phyloP scores from a whole-genome alignment of 306 rosid genomes.

The Macrotyloma uniflorum region DNA sequence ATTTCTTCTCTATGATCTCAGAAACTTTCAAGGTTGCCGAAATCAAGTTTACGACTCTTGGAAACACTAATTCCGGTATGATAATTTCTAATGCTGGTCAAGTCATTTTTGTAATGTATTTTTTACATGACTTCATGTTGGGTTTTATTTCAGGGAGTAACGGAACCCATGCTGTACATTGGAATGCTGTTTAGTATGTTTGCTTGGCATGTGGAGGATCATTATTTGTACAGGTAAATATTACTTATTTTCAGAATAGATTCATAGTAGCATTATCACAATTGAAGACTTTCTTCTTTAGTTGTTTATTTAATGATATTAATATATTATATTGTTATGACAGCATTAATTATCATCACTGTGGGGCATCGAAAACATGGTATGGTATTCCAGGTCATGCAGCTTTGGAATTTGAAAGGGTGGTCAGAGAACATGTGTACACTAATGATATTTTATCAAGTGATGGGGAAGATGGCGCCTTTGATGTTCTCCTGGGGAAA shows the following conservation, averaged over 20 bases:
- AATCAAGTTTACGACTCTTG: conserved; percentile 82
- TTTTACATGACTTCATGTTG: conserved; percentile 26
- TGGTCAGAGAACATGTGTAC: conserved; percentile 85
- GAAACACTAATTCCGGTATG: conserved; percentile 86
- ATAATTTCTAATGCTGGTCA: conserved; percentile 16
- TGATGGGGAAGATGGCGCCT: conserved; percentile 93
- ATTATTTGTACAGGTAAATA: conserved; percentile 84
- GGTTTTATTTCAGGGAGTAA: conserved; percentile 78
- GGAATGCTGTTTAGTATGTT: conserved; percentile 98
- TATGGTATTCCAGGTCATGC: conserved; percentile 93
- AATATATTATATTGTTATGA: conserved; percentile 34
- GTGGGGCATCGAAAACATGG: conserved; percentile 99
- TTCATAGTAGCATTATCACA: not conserved
- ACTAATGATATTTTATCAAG: conserved; percentile 75
- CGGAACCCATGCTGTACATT: conserved; percentile 97
- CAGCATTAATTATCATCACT: conserved; percentile 95
- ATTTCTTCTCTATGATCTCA: conserved; percentile 43
- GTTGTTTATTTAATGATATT: conserved; percentile 33
- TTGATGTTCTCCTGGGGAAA: conserved; percentile 90
- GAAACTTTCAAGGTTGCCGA: conserved; percentile 83
- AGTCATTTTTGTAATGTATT: conserved; percentile 16
- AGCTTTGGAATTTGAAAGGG: conserved; percentile 87
- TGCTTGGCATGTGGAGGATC: conserved; percentile 99
- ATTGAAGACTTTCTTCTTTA: conserved; percentile 10
- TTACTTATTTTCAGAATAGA: not conserved